Base-by-base conservation (phyloP, 495 filamentous ascomycete species). In the Xylaria venustula region DNA sequence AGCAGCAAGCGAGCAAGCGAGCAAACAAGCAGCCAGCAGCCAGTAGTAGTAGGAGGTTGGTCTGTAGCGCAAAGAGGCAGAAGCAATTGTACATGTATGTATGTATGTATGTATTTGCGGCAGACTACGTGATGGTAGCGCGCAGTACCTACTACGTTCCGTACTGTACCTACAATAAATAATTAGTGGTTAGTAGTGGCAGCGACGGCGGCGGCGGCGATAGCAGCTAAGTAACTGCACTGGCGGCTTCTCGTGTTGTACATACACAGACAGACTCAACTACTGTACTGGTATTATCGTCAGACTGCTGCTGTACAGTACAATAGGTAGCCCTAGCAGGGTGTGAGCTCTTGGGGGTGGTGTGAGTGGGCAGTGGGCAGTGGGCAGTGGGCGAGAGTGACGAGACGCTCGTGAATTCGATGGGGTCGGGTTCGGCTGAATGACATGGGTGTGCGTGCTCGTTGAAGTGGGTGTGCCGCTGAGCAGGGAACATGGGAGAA, bases 321-420 rank as follows among this genome's bases (percentile, higher is more conserved):
- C 30, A 34, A 5, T 34, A 34, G 11, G 5, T 40, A 34, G 20
- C 28, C 12, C 22, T 15, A 58, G 54, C 19, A 37, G 30, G 30
- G 49, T 23, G 49, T 6, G 49, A 37, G 28, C 2, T 30, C 14
- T 41, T 52, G 41, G 45, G 56, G 7, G 57, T 60, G 58, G 36
- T 53, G 58, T 53, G 58, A 54, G 58, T 61, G 58, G n/a, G n/a
- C n/a, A n/a, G n/a, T n/a, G n/a, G n/a, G n/a, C n/a, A n/a, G n/a
- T n/a, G n/a, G n/a, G n/a, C n/a, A n/a, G n/a, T n/a, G n/a, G 58
- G 48, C 48, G 36, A 15, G 4, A 54, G 58, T 54, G 58, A 61
- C 58, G 50, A 61, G 58, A 54, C 41, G 42, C 42, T 61, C 48
- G 40, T 53, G 49, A 9, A 30, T 12, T n/a, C n/a, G n/a, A 50